phyloP scores from a whole-genome alignment of 352 stramenopile genomes.

The Phytophthora quininea region DNA sequence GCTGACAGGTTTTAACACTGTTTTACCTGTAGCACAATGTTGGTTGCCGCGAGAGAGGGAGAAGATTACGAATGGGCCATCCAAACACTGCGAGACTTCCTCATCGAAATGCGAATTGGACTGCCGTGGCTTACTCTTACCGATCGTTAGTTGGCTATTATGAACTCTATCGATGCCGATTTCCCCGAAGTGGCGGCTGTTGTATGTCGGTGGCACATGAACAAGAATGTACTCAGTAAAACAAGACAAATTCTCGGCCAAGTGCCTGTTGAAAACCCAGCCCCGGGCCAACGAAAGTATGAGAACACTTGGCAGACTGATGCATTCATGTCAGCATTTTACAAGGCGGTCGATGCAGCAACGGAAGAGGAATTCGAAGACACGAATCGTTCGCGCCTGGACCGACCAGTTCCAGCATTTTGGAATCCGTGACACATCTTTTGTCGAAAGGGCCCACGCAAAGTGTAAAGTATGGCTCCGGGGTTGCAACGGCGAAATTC shows the following conservation, averaged over 20 bases:
- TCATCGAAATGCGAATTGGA: neutral
- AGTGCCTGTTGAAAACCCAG: neutral
- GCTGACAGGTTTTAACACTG: slow-evolving; percentile 11
- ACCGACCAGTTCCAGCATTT: slow-evolving; percentile 4
- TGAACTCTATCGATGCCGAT: slow-evolving; percentile 4
- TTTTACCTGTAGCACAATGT: slow-evolving; percentile 14
- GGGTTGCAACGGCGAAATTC: neutral
- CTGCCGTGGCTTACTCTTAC: slow-evolving; percentile 1
- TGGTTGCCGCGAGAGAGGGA: slow-evolving; percentile 12
- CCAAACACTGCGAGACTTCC: slow-evolving; percentile 1
- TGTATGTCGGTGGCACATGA: slow-evolving; percentile 14
- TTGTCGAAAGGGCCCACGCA: neutral
- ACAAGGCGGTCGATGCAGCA: neutral
- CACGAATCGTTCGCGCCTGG: neutral
- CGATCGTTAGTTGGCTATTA: slow-evolving; percentile 4
- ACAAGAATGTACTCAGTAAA: slow-evolving; percentile 7
- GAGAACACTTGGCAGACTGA: slow-evolving; percentile 3
- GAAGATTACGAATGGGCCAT: slow-evolving; percentile 17
- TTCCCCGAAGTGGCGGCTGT: neutral
- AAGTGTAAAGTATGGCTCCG: neutral
- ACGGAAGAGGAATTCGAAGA: slow-evolving; percentile 9
- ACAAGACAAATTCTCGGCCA: neutral
- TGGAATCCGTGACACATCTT: neutral
- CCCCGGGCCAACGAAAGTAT: neutral
- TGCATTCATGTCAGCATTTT: slow-evolving; percentile 3